A percentile compares a stretch with the other conserved stretches of the same genome.
These are phyloP conservation scores for Phragmites australis DNA, from an alignment of 176 grass and related monocot genomes.

Conservation along the genomic window DNA sequence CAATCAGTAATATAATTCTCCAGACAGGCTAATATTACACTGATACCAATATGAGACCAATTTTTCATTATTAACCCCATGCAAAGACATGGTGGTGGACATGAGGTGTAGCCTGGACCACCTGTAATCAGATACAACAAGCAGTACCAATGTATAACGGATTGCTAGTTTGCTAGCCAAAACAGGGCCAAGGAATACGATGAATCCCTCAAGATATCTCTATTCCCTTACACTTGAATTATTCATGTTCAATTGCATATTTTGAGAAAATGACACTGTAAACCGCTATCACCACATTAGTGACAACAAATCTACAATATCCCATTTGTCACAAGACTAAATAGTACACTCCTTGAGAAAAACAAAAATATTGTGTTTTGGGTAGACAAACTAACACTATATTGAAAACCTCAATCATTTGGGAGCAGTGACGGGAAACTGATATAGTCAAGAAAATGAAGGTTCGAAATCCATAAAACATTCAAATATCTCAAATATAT, in stretches of 20 bases:
- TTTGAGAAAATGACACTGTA: background rate
- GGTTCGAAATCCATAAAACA: background rate
- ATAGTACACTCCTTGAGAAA: background rate
- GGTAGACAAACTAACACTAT: background rate
- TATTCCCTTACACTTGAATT: background rate
- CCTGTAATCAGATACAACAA: constrained; percentile 23
- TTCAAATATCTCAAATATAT: background rate
- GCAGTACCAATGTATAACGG: constrained; percentile 20
- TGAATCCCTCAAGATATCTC: background rate
- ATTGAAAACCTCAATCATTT: constrained; percentile 1
- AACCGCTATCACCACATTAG: constrained; percentile 18
- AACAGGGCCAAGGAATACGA: constrained; percentile 40
- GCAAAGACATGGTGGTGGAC: constrained; percentile 8
- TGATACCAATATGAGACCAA: background rate
- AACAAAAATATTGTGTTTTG: background rate
- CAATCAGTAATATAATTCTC: background rate
- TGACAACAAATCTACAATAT: background rate
- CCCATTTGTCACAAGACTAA: constrained; percentile 7
- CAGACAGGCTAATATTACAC: background rate
- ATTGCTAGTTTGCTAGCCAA: constrained; percentile 39
- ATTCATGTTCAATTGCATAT: constrained; percentile 12
- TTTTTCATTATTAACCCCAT: constrained; percentile 32
- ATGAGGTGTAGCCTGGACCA: constrained; percentile 39
- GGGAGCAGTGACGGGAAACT: background rate
- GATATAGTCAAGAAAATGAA: constrained; percentile 10